Evolutionary conservation across 805 yeast species (phyloP).

Genomic region (Candida jianshihensis): DNA sequence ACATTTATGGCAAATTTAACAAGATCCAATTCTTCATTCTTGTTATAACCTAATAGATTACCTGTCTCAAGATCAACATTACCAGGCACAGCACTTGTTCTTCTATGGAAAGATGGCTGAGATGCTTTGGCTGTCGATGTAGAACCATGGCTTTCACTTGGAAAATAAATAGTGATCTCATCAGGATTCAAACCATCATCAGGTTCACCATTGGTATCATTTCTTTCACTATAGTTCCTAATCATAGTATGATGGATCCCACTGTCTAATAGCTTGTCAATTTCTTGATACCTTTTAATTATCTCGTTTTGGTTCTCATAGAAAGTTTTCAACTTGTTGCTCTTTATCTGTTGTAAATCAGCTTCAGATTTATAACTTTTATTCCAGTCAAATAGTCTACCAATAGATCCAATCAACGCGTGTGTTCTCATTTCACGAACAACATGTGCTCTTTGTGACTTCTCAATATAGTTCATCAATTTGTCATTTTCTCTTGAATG

Average conservation of each 20-base stretch:
- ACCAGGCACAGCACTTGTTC: slow-evolving; percentile 47
- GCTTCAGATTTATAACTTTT: slow-evolving; percentile 17
- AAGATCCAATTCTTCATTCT: slow-evolving; percentile 34
- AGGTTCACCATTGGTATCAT: slow-evolving; percentile 16
- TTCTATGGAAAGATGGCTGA: slow-evolving; percentile 7
- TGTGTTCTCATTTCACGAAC: slow-evolving; percentile 38
- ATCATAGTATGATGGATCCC: slow-evolving; percentile 64
- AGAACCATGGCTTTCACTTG: slow-evolving; percentile 1
- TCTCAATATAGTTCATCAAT: slow-evolving; percentile 13
- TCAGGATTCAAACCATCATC: not conserved
- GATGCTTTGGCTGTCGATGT: not conserved
- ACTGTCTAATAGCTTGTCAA: slow-evolving; percentile 62
- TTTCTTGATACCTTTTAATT: slow-evolving; percentile 47
- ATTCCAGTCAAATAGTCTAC: slow-evolving; percentile 35
- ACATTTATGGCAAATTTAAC: slow-evolving; percentile 56
- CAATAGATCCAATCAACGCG: slow-evolving; percentile 37
- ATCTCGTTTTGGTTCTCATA: slow-evolving; percentile 56
- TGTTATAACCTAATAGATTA: slow-evolving; percentile 42
- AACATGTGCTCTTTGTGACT: slow-evolving; percentile 8
- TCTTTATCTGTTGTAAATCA: slow-evolving; percentile 20
- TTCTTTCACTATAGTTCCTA: slow-evolving; percentile 37
- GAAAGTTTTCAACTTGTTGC: slow-evolving; percentile 29
- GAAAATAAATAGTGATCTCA: not conserved
- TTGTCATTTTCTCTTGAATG: slow-evolving; percentile 17
- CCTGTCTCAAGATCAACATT: slow-evolving; percentile 53